Base-by-base conservation (phyloP, 768 basidiomycete species). In the Lanmaoa rubissima region DNA sequence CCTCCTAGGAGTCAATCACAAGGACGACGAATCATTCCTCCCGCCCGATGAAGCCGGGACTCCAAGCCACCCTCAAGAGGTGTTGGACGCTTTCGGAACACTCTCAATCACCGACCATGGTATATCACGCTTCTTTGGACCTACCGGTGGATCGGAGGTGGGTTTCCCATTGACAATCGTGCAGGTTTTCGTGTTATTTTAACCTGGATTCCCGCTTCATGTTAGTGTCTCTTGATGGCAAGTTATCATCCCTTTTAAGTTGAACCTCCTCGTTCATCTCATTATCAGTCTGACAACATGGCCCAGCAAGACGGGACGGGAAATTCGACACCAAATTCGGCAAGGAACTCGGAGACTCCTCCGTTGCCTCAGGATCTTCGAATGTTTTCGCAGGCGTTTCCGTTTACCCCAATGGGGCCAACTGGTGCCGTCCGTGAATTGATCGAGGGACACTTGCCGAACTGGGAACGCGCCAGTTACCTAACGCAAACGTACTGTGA, bases 91-190 rank as follows among this genome's bases (percentile, higher is more conserved):
- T 0, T 82, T 86, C 60, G 84, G 84, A 43, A 86, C 83, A 17
- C 69, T 86, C 50, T 80, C 81, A 28, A 83, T 86, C 55, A 78
- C 79, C 16, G 82, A 85, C 63, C 77, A 82, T 60, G 84, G 83
- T 0, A 78, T 81, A 45, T 80, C 82, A n/a, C 73, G 80, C 53
- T 86, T 85, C 66, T 85, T 85, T 75, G 84, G 84, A 1, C 83
- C 83, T 2, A 85, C 85, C 1, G 87, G 84, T 14, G 86, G 86
- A 34, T 78, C 81, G 47, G 85, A 88, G 77, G 86, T 87, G 60
- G 57, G 83, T 74, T 51, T 50, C 39, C 19, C 34, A 4, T 46
- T 57, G 50, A 51, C 51, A 31, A 24, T 52, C 32, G 41, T 36
- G 17, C 54, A 55, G 31, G 46, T 52, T 64, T 48, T 51, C 41